These are phyloP conservation scores for Neurospora sp. DNA, from an alignment of 495 filamentous ascomycete species.

Conservation along the genomic window DNA sequence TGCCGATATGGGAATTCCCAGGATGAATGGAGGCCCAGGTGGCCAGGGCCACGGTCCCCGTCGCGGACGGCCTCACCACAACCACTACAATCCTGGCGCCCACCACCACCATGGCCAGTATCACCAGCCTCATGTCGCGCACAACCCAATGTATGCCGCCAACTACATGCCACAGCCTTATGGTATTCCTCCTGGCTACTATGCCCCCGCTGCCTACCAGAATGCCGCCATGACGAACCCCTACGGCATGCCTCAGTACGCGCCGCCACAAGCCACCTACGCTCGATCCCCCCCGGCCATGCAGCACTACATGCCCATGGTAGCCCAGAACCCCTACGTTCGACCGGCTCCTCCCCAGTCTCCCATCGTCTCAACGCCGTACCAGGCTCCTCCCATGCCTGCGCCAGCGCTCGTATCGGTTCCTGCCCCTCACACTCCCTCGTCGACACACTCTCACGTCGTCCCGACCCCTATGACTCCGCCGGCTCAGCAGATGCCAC, in stretches of 20 bases:
- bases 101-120: constrained; percentile 23
- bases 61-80: constrained; percentile 27
- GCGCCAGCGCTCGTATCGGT: constrained; percentile 15
- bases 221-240: constrained; percentile 19
- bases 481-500: constrained; percentile 7
- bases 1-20: constrained; percentile 30
- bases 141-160: constrained; percentile 29
- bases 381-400: constrained; percentile 28
- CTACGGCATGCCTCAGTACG: constrained; percentile 13
- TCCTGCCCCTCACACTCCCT: constrained; percentile 34
- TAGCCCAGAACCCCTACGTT: constrained; percentile 27
- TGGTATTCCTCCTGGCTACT: constrained; percentile 20
- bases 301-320: constrained; percentile 33
- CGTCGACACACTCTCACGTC: constrained; percentile 29
- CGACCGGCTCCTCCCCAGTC: constrained; percentile 31
- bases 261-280: constrained; percentile 25
- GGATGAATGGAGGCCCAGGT: constrained; percentile 15
- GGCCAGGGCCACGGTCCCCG: constrained; percentile 8
- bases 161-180: constrained; percentile 25
- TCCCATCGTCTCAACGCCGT: constrained; percentile 27
- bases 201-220: constrained; percentile 27
- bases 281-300: constrained; percentile 28
- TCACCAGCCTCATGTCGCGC: constrained; percentile 20
- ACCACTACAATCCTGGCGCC: constrained; percentile 26
- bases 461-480: constrained; percentile 31